Conservation (phyloP, 176 grass and related monocot genomes). For the Ampelocalamus luodianensis region DNA sequence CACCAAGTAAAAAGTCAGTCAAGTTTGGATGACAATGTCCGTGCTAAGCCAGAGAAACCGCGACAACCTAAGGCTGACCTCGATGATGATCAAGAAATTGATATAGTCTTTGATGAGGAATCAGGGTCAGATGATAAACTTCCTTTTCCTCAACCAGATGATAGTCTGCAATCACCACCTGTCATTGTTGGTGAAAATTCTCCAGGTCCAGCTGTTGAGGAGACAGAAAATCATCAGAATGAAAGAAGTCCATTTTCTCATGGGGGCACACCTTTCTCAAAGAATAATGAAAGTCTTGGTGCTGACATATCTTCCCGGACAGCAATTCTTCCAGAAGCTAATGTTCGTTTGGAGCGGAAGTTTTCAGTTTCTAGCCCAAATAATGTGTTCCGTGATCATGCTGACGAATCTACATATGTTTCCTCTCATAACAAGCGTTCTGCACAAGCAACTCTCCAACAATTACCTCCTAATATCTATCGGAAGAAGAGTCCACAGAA, state of each 20-base stretch:
- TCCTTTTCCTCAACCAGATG: conserved; percentile 89
- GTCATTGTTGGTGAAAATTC: conserved; percentile 87
- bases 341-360: conserved; percentile 49
- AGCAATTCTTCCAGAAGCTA: conserved; percentile 43
- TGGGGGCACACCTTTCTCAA: conserved; percentile 28
- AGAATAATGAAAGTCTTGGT: conserved; percentile 39
- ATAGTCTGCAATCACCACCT: conserved; percentile 72
- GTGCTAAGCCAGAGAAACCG: conserved; percentile 56
- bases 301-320: conserved; percentile 47
- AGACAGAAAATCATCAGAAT: conserved; percentile 59
- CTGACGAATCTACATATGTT: conserved; percentile 51
- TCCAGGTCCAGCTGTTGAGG: conserved; percentile 59
- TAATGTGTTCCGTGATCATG: conserved; percentile 50
- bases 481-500: conserved; percentile 53
- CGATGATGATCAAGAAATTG: conserved; percentile 87
- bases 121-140: conserved; percentile 88
- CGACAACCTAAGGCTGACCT: conserved; percentile 71
- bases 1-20: conserved; percentile 56
- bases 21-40: conserved; percentile 60
- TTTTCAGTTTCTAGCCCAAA: conserved; percentile 44
- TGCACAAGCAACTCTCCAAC: conserved; percentile 41
- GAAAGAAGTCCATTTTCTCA: conserved; percentile 55
- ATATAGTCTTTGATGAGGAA: conserved; percentile 94
- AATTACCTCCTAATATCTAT: conserved; percentile 48
- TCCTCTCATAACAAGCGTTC: conserved; percentile 42